phyloP scores from a whole-genome alignment of 1,284 basidiomycete species.

The Mrakiaceae sp. region DNA sequence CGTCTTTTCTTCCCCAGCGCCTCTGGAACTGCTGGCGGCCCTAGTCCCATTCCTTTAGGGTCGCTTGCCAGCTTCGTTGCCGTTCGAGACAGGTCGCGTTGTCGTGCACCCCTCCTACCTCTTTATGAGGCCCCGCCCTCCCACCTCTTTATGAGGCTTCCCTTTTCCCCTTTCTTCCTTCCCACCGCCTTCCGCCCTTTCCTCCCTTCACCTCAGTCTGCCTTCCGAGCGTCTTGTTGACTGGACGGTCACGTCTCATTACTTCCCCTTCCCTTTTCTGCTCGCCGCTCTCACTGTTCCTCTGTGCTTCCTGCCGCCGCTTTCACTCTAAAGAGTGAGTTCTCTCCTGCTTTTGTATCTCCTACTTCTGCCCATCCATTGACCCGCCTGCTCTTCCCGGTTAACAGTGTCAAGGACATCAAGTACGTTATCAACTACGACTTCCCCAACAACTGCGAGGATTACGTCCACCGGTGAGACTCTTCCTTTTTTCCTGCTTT shows the following conservation, averaged over 20 bases:
- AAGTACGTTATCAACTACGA: slow-evolving; percentile 57
- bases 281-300: background rate
- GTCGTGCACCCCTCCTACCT: background rate
- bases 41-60: no score
- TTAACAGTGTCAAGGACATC: slow-evolving; percentile 16
- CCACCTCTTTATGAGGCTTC: no score
- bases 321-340: slow-evolving; percentile 56
- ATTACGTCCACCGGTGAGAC: slow-evolving; percentile 40
- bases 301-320: slow-evolving; percentile 25
- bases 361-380: background rate
- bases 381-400: background rate
- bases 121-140: no score
- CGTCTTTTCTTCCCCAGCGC: no score
- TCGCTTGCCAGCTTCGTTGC: no score
- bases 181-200: no score
- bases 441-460: slow-evolving; percentile 58
- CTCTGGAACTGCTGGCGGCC: no score
- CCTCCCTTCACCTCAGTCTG: no score
- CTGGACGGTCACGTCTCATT: background rate
- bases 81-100: background rate
- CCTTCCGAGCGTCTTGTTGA: background rate
- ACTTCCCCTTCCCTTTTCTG: background rate
- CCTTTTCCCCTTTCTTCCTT: no score
- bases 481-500: background rate
- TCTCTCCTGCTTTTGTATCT: slow-evolving; percentile 2